These are phyloP conservation scores for Euphorbia corollata DNA, from an alignment of 441 rosid species.

Conservation along the genomic window DNA sequence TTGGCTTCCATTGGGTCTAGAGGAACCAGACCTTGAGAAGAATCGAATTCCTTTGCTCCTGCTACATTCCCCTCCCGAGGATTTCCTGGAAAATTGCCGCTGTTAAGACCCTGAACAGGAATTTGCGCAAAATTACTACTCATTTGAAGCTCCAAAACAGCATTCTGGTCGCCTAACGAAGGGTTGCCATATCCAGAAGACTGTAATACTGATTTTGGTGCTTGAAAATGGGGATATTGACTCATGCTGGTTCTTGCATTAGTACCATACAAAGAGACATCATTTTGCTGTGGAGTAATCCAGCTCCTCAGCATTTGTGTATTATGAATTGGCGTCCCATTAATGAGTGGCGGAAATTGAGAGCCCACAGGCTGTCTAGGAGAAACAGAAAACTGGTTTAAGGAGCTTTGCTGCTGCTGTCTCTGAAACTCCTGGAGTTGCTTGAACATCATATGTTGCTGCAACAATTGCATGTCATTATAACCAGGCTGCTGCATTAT, in stretches of 20 bases:
- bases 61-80: conserved; percentile 34
- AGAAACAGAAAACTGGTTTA: conserved; percentile 29
- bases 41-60: conserved; percentile 25
- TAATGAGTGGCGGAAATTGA: conserved; percentile 41
- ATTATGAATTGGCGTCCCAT: conserved; percentile 55
- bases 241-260: conserved; percentile 36
- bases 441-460: conserved; percentile 37
- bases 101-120: conserved; percentile 30
- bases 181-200: conserved; percentile 37
- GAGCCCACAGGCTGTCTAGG: conserved; percentile 29
- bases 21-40: conserved; percentile 45
- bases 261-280: conserved; percentile 52
- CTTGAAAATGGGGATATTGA: conserved; percentile 30
- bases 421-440: conserved; percentile 57
- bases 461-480: conserved; percentile 29
- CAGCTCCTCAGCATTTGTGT: conserved; percentile 44
- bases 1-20: conserved; percentile 79
- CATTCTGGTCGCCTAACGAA: conserved; percentile 35
- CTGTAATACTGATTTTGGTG: conserved; percentile 33
- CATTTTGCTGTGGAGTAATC: conserved; percentile 53
- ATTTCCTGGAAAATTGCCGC: conserved; percentile 33
- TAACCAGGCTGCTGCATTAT: conserved; percentile 41
- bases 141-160: conserved; percentile 33
- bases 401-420: conserved; percentile 37
- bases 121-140: conserved; percentile 31